Percentiles rank a stretch among this genome's conserved stretches.
Evolutionary conservation across 306 rosid genomes (phyloP).

Genomic region (Biancaea sappan): DNA sequence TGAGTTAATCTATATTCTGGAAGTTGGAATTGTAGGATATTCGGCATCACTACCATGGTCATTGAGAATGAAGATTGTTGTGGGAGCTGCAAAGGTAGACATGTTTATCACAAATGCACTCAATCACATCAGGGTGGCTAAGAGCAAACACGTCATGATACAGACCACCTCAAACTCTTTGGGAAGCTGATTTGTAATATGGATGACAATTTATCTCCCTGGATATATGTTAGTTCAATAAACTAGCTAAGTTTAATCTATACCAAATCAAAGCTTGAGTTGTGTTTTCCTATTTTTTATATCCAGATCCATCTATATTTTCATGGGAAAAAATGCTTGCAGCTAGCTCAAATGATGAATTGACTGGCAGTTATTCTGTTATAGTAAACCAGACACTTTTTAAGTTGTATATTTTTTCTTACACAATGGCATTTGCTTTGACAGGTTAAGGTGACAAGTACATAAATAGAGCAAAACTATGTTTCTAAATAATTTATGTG

Average conservation of each 20-base stretch:
- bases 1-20: too few relatives aligned
- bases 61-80: too few relatives aligned
- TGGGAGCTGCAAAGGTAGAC: too few relatives aligned
- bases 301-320: not conserved
- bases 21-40: too few relatives aligned
- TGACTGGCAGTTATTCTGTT: not conserved
- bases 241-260: not conserved
- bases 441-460: not conserved
- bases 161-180: conserved; percentile 82
- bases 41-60: too few relatives aligned
- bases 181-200: conserved; percentile 37
- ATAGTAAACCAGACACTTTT: not conserved
- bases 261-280: not conserved
- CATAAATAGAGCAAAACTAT: not conserved
- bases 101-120: too few relatives aligned
- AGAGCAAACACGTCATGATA: conserved; percentile 75
- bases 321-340: too few relatives aligned
- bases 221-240: not conserved
- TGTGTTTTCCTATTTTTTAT: too few relatives aligned
- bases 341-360: too few relatives aligned
- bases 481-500: not conserved
- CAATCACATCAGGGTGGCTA: conserved; percentile 94
- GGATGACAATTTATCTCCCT: not conserved
- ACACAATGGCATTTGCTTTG: not conserved
- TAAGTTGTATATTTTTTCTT: not conserved